A percentile compares a stretch with the other conserved stretches of the same genome.
Evolutionary conservation across 805 yeast genomes (phyloP).

Genomic region (Metschnikowia lunata): DNA sequence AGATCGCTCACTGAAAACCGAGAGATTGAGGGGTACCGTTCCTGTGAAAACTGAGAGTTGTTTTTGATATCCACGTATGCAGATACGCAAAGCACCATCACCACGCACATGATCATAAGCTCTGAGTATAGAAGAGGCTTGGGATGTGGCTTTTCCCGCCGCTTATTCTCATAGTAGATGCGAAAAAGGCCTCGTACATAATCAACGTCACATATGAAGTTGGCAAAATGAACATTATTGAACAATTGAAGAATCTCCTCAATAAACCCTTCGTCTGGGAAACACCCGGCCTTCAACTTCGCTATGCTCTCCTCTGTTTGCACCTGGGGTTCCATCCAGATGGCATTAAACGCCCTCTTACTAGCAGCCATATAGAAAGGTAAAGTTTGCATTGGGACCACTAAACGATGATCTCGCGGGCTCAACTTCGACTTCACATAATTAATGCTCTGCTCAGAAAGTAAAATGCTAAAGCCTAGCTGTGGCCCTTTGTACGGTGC

Average conservation of each 20-base stretch:
- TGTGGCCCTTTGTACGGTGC: slow-evolving; percentile 14
- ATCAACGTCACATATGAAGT: slow-evolving; percentile 17
- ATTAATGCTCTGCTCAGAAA: slow-evolving; percentile 10
- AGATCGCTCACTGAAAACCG: slow-evolving; percentile 4
- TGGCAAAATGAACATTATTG: slow-evolving; percentile 18
- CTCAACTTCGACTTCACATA: slow-evolving; percentile 7
- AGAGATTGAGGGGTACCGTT: slow-evolving; percentile 1
- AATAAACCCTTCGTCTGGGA: slow-evolving; percentile 23
- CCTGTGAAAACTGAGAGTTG: background rate
- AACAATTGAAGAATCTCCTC: slow-evolving; percentile 23
- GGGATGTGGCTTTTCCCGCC: background rate
- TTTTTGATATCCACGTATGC: slow-evolving; percentile 18
- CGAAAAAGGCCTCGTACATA: slow-evolving; percentile 22
- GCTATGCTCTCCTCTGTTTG: slow-evolving; percentile 9
- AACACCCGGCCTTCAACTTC: slow-evolving; percentile 6
- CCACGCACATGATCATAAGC: slow-evolving; percentile 30
- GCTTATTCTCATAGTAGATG: slow-evolving; percentile 19
- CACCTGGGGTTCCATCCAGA: slow-evolving; percentile 13
- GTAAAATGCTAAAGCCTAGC: slow-evolving; percentile 11
- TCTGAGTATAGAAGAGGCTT: slow-evolving; percentile 27
- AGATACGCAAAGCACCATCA: slow-evolving; percentile 24
- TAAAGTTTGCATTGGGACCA: slow-evolving; percentile 13
- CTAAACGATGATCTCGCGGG: slow-evolving; percentile 9
- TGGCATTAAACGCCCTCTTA: slow-evolving; percentile 9
- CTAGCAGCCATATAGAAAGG: slow-evolving; percentile 19